Percentiles rank a stretch among this genome's conserved stretches.
Conservation (phyloP, 352 stramenopile species). For the Phytopythium chamaehyphon region DNA sequence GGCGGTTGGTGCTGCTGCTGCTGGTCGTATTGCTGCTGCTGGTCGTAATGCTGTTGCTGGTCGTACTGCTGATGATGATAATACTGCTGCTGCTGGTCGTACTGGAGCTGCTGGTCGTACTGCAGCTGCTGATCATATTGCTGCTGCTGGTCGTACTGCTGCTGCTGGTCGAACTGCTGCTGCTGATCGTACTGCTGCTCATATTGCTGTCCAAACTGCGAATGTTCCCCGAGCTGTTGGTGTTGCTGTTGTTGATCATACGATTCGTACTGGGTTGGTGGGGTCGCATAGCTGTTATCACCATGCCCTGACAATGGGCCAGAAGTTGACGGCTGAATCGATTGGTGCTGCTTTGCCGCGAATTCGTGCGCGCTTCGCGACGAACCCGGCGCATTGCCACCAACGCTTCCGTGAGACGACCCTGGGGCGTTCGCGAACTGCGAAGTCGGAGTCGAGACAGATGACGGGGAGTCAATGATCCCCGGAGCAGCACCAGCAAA, state of each 20-base stretch:
- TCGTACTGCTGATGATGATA: not conserved
- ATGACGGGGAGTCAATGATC: conserved; percentile 6
- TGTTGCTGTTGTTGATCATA: no score
- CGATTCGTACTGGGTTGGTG: not conserved
- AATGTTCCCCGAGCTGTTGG: no score
- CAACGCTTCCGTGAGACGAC: conserved; percentile 1
- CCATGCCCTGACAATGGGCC: conserved; percentile 23
- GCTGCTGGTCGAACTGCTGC: conserved; percentile 2
- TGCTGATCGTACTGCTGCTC: not conserved
- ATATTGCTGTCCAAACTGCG: no score
- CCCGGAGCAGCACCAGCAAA: conserved; percentile 25
- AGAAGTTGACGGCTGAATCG: conserved; percentile 20
- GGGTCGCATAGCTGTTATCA: conserved; percentile 1
- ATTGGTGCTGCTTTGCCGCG: conserved; percentile 3
- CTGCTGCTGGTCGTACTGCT: conserved; percentile 3
- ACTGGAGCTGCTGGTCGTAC: not conserved
- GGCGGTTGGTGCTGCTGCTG: conserved; percentile 1
- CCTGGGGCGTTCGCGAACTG: not conserved
- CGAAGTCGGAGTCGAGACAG: not conserved
- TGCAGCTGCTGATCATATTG: not conserved
- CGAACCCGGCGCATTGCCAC: not conserved
- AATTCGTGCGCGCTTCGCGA: conserved; percentile 3
- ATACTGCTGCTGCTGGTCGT: conserved; percentile 3
- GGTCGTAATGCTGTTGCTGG: not conserved
- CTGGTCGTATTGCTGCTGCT: not conserved